Evolutionary conservation across 2,329 filamentous ascomycete genomes (phyloP).

Genomic region (Penicillium sp.): DNA sequence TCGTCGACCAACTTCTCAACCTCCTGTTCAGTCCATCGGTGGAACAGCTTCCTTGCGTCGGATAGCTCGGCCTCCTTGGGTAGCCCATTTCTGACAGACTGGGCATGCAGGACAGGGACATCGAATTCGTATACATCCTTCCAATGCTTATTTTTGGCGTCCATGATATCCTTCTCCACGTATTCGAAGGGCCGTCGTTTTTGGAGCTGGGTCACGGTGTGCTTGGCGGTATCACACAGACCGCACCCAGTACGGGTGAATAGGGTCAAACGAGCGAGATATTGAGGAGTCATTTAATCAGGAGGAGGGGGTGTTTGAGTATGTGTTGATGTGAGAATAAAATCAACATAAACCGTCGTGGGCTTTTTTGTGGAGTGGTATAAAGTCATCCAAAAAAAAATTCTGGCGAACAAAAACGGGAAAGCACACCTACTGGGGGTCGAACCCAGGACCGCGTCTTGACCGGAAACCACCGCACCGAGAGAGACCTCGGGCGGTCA

Average conservation of each 20-base stretch:
- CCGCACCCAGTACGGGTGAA: slow-evolving; percentile 64
- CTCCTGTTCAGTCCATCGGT: slow-evolving; percentile 61
- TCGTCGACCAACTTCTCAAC: slow-evolving; percentile 58
- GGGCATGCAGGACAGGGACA: slow-evolving; percentile 64
- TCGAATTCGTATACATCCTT: slow-evolving; percentile 65
- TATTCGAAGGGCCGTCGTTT: slow-evolving; percentile 58
- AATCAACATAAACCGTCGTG: too few species aligned
- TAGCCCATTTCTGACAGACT: slow-evolving; percentile 47
- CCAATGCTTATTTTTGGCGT: slow-evolving; percentile 56
- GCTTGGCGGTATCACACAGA: slow-evolving; percentile 63
- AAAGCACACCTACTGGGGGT: not conserved
- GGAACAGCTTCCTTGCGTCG: slow-evolving; percentile 63
- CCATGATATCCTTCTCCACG: slow-evolving; percentile 62
- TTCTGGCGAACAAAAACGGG: not conserved
- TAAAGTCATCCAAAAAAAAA: too few species aligned
- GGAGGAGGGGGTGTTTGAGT: not conserved
- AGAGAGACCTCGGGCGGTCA: too few species aligned
- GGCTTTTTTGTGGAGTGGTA: too few species aligned
- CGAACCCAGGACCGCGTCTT: not conserved
- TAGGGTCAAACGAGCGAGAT: slow-evolving; percentile 53
- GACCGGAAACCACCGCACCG: not conserved
- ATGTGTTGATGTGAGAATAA: not conserved
- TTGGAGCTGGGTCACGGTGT: slow-evolving; percentile 56
- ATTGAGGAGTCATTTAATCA: not conserved
- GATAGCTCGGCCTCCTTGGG: slow-evolving; percentile 56